phyloP scores from a whole-genome alignment of 495 filamentous ascomycete genomes.

The Trichocladium antarcticum region DNA sequence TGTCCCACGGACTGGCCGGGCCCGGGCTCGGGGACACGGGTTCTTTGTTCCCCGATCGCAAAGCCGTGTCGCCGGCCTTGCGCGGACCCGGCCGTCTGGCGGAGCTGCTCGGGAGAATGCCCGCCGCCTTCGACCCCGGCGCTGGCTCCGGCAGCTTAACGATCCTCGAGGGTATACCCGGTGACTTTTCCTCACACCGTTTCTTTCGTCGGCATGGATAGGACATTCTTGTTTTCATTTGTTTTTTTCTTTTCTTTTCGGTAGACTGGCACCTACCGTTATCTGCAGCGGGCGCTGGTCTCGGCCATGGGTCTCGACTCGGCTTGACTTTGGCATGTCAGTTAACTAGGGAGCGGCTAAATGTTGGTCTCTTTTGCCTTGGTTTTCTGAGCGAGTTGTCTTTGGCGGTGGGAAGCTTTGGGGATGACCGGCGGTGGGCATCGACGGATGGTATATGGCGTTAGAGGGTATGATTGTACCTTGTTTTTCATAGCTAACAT shows the following conservation, averaged over 20 bases:
- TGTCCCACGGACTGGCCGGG: too few species aligned
- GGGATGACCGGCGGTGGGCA: background rate
- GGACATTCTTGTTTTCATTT: too few species aligned
- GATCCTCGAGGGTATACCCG: conserved; percentile 11
- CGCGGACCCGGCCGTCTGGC: background rate
- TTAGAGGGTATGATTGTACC: background rate
- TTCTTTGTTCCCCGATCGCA: too few species aligned
- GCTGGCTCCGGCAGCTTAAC: too few species aligned
- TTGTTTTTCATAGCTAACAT: background rate
- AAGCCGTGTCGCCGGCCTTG: too few species aligned
- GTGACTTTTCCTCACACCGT: conserved; percentile 7
- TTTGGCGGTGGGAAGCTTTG: background rate
- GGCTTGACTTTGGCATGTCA: too few species aligned
- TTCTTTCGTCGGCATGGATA: background rate
- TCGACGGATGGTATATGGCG: background rate
- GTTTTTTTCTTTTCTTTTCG: background rate
- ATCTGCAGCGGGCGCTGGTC: too few species aligned
- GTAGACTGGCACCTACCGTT: background rate
- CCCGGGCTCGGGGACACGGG: too few species aligned
- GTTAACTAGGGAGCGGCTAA: too few species aligned
- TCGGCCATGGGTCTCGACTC: too few species aligned
- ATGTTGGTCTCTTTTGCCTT: background rate
- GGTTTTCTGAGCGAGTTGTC: background rate
- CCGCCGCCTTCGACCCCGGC: background rate
- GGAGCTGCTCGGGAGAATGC: background rate